A percentile compares a stretch with the other conserved stretches of the same genome.
Evolutionary conservation across 2,329 filamentous ascomycete genomes (phyloP).

Genomic region (Aureobasidium sp.): DNA sequence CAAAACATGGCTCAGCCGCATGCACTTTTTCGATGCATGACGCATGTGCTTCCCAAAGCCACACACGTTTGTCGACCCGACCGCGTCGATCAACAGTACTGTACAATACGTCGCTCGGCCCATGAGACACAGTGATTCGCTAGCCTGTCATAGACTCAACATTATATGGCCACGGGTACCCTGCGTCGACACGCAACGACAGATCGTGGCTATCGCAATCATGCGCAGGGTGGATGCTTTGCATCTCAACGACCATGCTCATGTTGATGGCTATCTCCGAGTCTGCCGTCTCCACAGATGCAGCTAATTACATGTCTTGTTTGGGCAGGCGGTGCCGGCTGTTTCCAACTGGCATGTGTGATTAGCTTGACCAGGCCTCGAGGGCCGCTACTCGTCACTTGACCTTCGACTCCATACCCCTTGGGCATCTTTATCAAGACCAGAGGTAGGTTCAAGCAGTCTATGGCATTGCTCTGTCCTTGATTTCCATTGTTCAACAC

Average conservation of each 20-base stretch:
- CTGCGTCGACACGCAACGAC: background rate
- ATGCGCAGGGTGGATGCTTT: background rate
- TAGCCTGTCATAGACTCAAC: background rate
- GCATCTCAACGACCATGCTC: background rate
- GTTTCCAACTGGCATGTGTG: background rate
- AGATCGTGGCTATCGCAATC: background rate
- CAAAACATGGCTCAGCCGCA: constrained; percentile 5
- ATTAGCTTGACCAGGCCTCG: background rate
- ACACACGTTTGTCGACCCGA: background rate
- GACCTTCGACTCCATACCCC: background rate
- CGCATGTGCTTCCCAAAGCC: background rate
- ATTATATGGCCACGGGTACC: background rate
- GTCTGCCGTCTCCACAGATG: background rate
- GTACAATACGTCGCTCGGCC: background rate
- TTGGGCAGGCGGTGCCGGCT: constrained; percentile 3
- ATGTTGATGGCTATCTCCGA: background rate
- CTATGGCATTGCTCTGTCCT: background rate
- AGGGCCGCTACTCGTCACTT: background rate
- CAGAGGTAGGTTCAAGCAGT: background rate
- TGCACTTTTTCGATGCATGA: constrained; percentile 1
- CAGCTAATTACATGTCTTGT: background rate
- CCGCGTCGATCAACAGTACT: background rate
- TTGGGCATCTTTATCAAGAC: background rate
- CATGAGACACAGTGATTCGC: background rate
- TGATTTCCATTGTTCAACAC: background rate